Evolutionary conservation across 2,329 filamentous ascomycete genomes (phyloP).

Genomic region (Trichoderma koningii): DNA sequence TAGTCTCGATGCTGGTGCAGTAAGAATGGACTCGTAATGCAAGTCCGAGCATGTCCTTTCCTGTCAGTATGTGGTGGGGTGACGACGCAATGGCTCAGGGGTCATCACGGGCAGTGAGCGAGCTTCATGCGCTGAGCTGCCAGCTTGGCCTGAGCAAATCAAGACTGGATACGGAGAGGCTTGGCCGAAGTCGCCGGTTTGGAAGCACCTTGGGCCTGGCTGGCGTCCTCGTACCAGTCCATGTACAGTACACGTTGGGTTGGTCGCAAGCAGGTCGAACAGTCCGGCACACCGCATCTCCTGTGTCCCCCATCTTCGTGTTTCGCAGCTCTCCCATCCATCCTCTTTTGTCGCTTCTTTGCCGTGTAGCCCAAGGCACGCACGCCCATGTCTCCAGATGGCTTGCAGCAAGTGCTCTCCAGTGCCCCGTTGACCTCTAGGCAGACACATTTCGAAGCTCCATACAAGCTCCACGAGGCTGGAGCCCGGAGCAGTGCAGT

Average conservation of each 20-base stretch:
- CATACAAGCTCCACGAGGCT: conserved; percentile 24
- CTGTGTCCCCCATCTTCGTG: not conserved
- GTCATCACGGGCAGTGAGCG: not conserved
- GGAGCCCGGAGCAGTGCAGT: conserved; percentile 8
- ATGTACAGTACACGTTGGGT: conserved; percentile 4
- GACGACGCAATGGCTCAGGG: conserved; percentile 18
- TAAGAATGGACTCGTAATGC: not conserved
- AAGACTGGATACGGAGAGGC: not conserved
- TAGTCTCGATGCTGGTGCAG: not conserved
- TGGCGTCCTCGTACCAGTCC: not conserved
- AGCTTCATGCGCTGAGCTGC: not conserved
- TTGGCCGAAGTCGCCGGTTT: conserved; percentile 15
- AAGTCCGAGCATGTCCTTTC: not conserved
- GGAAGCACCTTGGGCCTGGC: conserved; percentile 10
- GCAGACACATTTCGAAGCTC: conserved; percentile 26
- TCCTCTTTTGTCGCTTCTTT: conserved; percentile 5
- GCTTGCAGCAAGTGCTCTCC: conserved; percentile 21
- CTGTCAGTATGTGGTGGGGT: not conserved
- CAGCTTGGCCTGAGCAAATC: not conserved
- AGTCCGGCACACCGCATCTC: conserved; percentile 20
- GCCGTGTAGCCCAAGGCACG: conserved; percentile 4
- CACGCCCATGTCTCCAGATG: conserved; percentile 15
- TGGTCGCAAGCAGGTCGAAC: conserved; percentile 18
- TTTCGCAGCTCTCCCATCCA: not conserved
- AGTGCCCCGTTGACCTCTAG: conserved; percentile 25